Base-by-base conservation (phyloP, 768 basidiomycete species). In the Boletus reticuloceps region DNA sequence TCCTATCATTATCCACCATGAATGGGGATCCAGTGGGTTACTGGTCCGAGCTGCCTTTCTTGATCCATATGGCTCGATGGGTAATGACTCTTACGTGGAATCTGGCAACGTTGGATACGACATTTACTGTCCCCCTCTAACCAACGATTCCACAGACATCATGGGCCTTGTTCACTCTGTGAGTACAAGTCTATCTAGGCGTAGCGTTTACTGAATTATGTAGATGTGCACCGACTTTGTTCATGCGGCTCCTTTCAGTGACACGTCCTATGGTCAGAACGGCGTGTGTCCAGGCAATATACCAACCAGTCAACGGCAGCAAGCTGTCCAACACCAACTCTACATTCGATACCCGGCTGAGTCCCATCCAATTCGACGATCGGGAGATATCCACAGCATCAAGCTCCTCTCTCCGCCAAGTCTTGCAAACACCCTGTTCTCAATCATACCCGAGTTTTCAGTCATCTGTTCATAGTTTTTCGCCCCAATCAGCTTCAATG, bases 301-400 rank as follows among this genome's bases (percentile, higher is more conserved):
- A 13, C 4, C 53, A 25, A 31, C 16, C 22, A 44, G 22, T 22
- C 59, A 55, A 32, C 56, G 54, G 11, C 59, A 52, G 9, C 63
- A 50, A 32, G 19, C 4, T 14, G 34, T 14, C 19, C 56, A 46
- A 34, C 56, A 46, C 13, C 56, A n/a, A 11, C 69, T 69, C 39
- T 40, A 54, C 13, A 57, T 69, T n/a, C 8, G 1, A 66, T 29
- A 70, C 68, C 4, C 54, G 55, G 41, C 31, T 69, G 38, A 39
- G 19, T 25, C 13, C 39, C 20, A 40, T 11, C 41, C 55, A 17
- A 16, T 22, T 44, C 8, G 34, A 47, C 27, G 67, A 64, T 31
- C 31, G 55, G 10, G 62, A 53, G 2, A 45, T 31, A 13, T 69
- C 67, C 32, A 57, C 64, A 6, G 37, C 62, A 0, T 64, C 65